Conservation (phyloP, 345 rosid species). For the Eutrema japonicum region DNA sequence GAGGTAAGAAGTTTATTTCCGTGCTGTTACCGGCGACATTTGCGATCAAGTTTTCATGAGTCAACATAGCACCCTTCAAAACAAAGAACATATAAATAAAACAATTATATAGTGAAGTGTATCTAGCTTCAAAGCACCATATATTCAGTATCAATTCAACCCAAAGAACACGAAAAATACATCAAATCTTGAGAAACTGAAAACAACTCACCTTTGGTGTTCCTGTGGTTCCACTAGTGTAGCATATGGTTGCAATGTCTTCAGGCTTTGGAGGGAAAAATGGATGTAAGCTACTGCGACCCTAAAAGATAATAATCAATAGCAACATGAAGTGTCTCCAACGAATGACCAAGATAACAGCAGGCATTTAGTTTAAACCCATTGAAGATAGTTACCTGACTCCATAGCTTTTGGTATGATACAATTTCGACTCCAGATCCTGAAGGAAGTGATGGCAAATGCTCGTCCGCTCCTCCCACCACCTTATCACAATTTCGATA, state of each 20-base stretch:
- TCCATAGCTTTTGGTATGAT: constrained; percentile 63
- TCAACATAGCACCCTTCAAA: constrained; percentile 75
- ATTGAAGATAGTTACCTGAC: constrained; percentile 51
- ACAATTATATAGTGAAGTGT: constrained; percentile 18
- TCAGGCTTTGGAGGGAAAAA: constrained; percentile 78
- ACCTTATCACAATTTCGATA: constrained; percentile 52
- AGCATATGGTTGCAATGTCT: constrained; percentile 92
- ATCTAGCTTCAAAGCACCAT: constrained; percentile 18
- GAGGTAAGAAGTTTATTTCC: constrained; percentile 46
- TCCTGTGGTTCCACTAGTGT: constrained; percentile 98
- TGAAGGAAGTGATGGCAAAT: constrained; percentile 71
- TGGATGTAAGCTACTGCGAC: constrained; percentile 68
- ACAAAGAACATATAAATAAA: constrained; percentile 17
- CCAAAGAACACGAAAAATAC: neutral
- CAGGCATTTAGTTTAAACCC: neutral
- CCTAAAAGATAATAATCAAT: constrained; percentile 59
- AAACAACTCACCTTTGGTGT: constrained; percentile 72
- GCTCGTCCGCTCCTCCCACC: constrained; percentile 75
- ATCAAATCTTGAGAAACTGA: constrained; percentile 22
- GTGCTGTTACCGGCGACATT: constrained; percentile 67
- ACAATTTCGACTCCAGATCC: constrained; percentile 58
- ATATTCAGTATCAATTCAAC: constrained; percentile 24
- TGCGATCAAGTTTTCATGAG: constrained; percentile 87
- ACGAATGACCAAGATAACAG: constrained; percentile 1
- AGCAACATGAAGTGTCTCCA: constrained; percentile 31